Evolutionary conservation across 768 basidiomycete genomes (phyloP).

Genomic region (Serendipita sp.): DNA sequence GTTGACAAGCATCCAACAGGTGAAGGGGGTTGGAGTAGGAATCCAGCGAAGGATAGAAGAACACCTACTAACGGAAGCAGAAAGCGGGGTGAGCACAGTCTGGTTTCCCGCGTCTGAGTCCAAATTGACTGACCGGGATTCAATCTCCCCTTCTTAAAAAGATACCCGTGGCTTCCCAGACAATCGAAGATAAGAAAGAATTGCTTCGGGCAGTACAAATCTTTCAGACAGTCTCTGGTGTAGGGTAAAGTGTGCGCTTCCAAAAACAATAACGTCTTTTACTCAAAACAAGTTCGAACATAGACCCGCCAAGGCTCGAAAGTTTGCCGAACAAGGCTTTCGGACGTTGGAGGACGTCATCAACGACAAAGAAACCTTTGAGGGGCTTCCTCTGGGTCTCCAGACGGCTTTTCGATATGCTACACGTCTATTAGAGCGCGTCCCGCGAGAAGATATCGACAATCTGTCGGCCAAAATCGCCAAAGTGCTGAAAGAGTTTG

Average conservation of each 20-base stretch:
- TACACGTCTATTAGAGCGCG: conserved; percentile 23
- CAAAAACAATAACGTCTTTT: too few species aligned
- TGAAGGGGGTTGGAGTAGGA: conserved; percentile 25
- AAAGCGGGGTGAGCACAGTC: conserved; percentile 16
- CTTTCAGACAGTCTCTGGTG: conserved; percentile 27
- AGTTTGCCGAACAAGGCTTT: conserved; percentile 39
- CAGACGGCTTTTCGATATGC: conserved; percentile 27
- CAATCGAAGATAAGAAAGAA: conserved; percentile 17
- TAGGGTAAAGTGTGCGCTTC: conserved; percentile 33
- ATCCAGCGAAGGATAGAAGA: conserved; percentile 34
- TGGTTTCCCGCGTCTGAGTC: too few species aligned
- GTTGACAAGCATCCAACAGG: conserved; percentile 18
- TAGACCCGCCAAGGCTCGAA: conserved; percentile 22
- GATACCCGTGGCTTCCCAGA: conserved; percentile 11
- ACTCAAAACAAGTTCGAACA: too few species aligned
- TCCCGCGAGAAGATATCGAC: conserved; percentile 30
- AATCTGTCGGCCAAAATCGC: not conserved
- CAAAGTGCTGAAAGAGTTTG: conserved; percentile 37
- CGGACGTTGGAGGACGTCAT: conserved; percentile 27
- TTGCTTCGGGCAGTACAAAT: conserved; percentile 17
- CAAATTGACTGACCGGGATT: too few species aligned
- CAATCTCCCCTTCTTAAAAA: not conserved
- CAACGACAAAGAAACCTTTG: conserved; percentile 22
- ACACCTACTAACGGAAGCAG: conserved; percentile 22
- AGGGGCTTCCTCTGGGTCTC: conserved; percentile 26